Evolutionary conservation across 2,329 filamentous ascomycete genomes (phyloP).

Genomic region (Phaeophleospora eucalypticola): DNA sequence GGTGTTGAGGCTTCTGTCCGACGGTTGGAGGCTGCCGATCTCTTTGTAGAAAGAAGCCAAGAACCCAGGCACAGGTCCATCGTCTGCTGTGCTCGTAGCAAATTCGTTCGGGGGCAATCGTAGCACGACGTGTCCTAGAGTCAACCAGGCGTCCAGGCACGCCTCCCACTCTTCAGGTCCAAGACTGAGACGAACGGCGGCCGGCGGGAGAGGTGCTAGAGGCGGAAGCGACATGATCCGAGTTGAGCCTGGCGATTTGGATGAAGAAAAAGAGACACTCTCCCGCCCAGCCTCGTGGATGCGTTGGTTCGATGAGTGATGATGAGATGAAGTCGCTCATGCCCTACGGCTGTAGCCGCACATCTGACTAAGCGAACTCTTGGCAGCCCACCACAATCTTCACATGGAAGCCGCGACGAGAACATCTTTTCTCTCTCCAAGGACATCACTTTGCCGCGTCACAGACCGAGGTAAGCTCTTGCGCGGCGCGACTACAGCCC

Average conservation of each 20-base stretch:
- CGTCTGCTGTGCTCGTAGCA: constrained; percentile 42
- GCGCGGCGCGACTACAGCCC: background rate
- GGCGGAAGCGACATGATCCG: constrained; percentile 58
- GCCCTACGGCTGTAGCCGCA: background rate
- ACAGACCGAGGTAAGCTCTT: constrained; percentile 27
- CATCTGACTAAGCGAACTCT: constrained; percentile 9
- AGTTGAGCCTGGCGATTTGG: background rate
- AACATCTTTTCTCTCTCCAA: constrained; percentile 29
- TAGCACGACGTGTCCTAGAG: constrained; percentile 63
- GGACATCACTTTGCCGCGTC: constrained; percentile 54
- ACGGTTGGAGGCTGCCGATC: constrained; percentile 32
- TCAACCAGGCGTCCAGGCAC: constrained; percentile 72
- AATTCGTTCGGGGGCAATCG: constrained; percentile 57
- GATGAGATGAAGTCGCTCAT: constrained; percentile 2
- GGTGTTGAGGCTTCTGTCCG: constrained; percentile 23
- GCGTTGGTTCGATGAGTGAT: constrained; percentile 3
- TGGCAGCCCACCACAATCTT: constrained; percentile 5
- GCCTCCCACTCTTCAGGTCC: constrained; percentile 69
- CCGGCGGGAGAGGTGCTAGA: constrained; percentile 72
- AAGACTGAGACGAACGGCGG: constrained; percentile 62
- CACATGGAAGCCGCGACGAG: constrained; percentile 10
- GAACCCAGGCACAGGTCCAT: constrained; percentile 60
- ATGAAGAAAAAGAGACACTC: too few relatives aligned
- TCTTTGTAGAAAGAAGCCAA: constrained; percentile 64
- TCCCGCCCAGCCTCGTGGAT: too few relatives aligned